These are phyloP conservation scores for Chaetothyriales sp. DNA, from an alignment of 2,329 filamentous ascomycete species.

Conservation along the genomic window DNA sequence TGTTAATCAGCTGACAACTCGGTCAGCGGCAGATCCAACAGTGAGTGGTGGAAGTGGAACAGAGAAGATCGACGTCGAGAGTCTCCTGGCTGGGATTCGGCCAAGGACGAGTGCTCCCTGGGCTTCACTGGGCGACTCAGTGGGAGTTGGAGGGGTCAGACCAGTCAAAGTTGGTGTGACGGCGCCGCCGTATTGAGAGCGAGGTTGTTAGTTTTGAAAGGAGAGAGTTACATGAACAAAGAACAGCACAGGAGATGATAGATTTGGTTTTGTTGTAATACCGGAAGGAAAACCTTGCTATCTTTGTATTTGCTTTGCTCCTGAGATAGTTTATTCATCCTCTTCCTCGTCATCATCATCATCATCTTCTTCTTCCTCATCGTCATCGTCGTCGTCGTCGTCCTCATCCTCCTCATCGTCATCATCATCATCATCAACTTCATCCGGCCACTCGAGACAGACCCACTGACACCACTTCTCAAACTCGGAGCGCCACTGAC, in stretches of 20 bases:
- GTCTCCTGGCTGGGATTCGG: constrained; percentile 25
- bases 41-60: constrained; percentile 5
- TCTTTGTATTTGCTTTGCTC: background rate
- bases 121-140: background rate
- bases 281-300: background rate
- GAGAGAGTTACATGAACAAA: background rate
- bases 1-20: constrained; percentile 2
- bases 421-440: constrained; percentile 29
- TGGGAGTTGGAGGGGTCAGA: background rate
- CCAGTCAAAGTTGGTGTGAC: background rate
- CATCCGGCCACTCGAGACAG: constrained; percentile 55
- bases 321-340: constrained; percentile 1
- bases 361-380: constrained; percentile 13
- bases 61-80: constrained; percentile 21
- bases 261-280: background rate
- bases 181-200: constrained; percentile 3
- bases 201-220: background rate
- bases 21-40: background rate
- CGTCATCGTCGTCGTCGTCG: constrained; percentile 12
- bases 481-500: constrained; percentile 68
- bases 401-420: constrained; percentile 14
- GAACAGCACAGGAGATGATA: background rate
- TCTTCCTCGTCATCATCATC: constrained; percentile 10
- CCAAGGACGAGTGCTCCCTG: constrained; percentile 11
- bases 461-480: constrained; percentile 87